Base-by-base conservation (phyloP, 306 rosid genomes). In the Lathyrus sativus region DNA sequence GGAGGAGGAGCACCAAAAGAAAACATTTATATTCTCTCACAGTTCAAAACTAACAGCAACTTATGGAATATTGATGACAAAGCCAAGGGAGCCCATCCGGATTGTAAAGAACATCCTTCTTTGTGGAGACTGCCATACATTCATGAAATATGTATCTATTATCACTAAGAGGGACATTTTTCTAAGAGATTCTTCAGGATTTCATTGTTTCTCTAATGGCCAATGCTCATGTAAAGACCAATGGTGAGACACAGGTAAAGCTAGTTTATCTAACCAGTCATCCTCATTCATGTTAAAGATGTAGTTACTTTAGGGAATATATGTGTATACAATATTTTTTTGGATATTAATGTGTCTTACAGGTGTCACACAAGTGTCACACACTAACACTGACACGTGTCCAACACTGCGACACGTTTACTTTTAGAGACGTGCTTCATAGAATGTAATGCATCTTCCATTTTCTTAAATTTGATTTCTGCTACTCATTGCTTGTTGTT, bases 81-180 rank as follows among this genome's bases (percentile, higher is more conserved):
- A 71, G 65, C 87, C 86, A 0, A 86, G 96, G 72, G 82, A 81
- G 60, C 88, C 93, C n/a, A 59, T 89, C 57, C 82, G 83, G 65
- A 60, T 89, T 4, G 93, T 85, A 74, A 89, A 92, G 83, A 92
- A 86, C 75, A 78, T 92, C 44, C 81, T 84, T 33, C 75, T 92
- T 9, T 92, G 98, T 67, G 98, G 96, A 14, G 96, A 92, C 77
- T 90, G 98, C 68, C 96, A 92, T 78, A 12, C 79, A 22, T 92
- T 92, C 76, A 71, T 92, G 50, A 90, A 92, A 76, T 81, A 76
- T 83, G 85, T 78, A 69, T 86, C 98, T n/a, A 22, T 77, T 54
- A 81, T 92, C 62, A 72, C 85, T 3, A 80, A 76, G 77, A 89
- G 91, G 75, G 84, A 84, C 19, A 85, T 90, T 57, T 49, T 80